Evolutionary conservation across 441 rosid genomes (phyloP).

Genomic region (Kokia cookei): DNA sequence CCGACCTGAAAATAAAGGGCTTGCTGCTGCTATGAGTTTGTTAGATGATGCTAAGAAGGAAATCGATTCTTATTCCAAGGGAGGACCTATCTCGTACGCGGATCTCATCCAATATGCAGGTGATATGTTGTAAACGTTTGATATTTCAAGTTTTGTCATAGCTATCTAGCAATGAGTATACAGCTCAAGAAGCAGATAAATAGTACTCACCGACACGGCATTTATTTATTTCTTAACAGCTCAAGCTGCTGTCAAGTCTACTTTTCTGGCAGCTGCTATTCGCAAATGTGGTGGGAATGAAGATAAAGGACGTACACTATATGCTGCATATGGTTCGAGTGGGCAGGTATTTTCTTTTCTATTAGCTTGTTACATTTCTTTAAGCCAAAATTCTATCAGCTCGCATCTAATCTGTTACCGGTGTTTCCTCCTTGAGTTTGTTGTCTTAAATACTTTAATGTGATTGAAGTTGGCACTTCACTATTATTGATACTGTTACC

Average conservation of each 20-base stretch:
- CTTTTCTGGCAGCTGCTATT: conserved; percentile 78
- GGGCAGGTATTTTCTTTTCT: conserved; percentile 60
- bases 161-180: not conserved
- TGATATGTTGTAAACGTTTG: conserved; percentile 8
- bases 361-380: not conserved
- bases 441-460: not conserved
- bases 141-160: not conserved
- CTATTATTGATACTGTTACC: not conserved
- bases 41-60: conserved; percentile 63
- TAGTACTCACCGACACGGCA: conserved; percentile 1
- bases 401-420: not conserved
- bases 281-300: conserved; percentile 91
- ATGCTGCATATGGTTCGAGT: conserved; percentile 74
- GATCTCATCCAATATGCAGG: conserved; percentile 85
- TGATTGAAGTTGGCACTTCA: not conserved
- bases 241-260: conserved; percentile 69
- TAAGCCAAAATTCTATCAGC: not conserved
- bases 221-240: conserved; percentile 27
- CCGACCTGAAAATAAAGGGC: conserved; percentile 83
- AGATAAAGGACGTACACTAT: conserved; percentile 66
- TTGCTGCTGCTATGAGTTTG: conserved; percentile 48
- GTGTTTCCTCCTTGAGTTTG: not conserved
- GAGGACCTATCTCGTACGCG: conserved; percentile 79
- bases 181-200: not conserved
- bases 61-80: conserved; percentile 78